A percentile compares a stretch with the other conserved stretches of the same genome.
Conservation (phyloP, 2,329 filamentous ascomycete genomes). For the Fusarium goolgardi region DNA sequence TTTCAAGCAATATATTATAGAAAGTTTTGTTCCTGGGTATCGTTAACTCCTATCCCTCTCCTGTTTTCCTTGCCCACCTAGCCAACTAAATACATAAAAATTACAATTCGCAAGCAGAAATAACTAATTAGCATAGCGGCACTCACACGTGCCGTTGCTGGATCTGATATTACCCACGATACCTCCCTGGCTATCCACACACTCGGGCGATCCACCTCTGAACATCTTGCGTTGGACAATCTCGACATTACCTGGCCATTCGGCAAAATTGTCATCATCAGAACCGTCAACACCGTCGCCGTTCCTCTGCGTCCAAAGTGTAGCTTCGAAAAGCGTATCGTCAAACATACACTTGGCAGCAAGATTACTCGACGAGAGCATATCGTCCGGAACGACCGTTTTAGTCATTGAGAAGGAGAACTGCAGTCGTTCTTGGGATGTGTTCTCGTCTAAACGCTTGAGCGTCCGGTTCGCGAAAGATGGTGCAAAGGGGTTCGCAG, state of each 20-base stretch:
- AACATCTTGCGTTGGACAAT: conserved; percentile 62
- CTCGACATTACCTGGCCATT: conserved; percentile 70
- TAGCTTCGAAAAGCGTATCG: conserved; percentile 65
- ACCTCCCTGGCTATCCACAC: conserved; percentile 57
- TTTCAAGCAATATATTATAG: conserved; percentile 27
- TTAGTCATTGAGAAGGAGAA: conserved; percentile 68
- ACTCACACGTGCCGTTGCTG: conserved; percentile 53
- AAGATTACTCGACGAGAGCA: conserved; percentile 56
- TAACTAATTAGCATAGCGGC: conserved; percentile 51
- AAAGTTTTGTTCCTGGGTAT: conserved; percentile 36
- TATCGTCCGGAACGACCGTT: conserved; percentile 60
- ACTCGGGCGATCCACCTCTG: conserved; percentile 61
- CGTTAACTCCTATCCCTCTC: conserved; percentile 31
- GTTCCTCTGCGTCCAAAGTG: conserved; percentile 66
- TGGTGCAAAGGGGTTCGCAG: conserved; percentile 66
- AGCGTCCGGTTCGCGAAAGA: conserved; percentile 65
- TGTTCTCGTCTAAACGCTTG: conserved; percentile 59
- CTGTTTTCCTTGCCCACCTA: background rate
- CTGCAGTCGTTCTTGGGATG: conserved; percentile 64
- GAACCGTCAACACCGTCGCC: conserved; percentile 26
- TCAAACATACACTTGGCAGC: conserved; percentile 69
- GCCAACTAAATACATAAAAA: background rate
- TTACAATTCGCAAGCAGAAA: background rate
- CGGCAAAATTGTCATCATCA: conserved; percentile 47
- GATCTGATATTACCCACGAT: conserved; percentile 54